Conservation (phyloP, 2,329 filamentous ascomycete genomes). For the Fusarium caatingaense region DNA sequence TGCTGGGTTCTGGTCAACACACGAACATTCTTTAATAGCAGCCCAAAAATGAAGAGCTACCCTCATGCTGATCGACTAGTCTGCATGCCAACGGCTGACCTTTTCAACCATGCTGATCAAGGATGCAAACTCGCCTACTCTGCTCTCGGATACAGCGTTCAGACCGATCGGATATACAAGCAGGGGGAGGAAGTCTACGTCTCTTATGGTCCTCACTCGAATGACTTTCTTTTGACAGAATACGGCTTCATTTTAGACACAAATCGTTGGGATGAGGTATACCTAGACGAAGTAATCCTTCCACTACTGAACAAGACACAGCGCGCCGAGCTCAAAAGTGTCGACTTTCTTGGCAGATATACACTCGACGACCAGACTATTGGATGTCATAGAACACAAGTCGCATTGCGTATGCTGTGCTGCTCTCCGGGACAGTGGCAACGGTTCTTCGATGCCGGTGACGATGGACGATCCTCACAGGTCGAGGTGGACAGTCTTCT, state of each 20-base stretch:
- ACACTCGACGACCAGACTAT: slow-evolving; percentile 54
- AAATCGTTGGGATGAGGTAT: slow-evolving; percentile 63
- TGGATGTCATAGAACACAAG: slow-evolving; percentile 64
- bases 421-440: slow-evolving; percentile 50
- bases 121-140: slow-evolving; percentile 66
- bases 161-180: slow-evolving; percentile 62
- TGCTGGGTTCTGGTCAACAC: slow-evolving; percentile 71
- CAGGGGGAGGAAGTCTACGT: slow-evolving; percentile 74
- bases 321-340: slow-evolving; percentile 56
- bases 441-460: slow-evolving; percentile 56
- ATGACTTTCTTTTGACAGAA: slow-evolving; percentile 78
- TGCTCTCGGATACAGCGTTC: slow-evolving; percentile 64
- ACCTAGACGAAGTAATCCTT: slow-evolving; percentile 61
- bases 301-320: slow-evolving; percentile 53
- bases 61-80: slow-evolving; percentile 70
- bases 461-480: slow-evolving; percentile 60
- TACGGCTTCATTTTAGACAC: slow-evolving; percentile 66
- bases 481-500: slow-evolving; percentile 53
- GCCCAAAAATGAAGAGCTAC: slow-evolving; percentile 57
- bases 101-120: slow-evolving; percentile 69
- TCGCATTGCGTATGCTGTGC: slow-evolving; percentile 58
- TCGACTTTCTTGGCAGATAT: slow-evolving; percentile 63
- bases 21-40: slow-evolving; percentile 69
- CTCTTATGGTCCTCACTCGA: slow-evolving; percentile 76
- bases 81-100: slow-evolving; percentile 78